Percentiles rank a stretch among this genome's conserved stretches.
These are phyloP conservation scores for Globisporangium lucens DNA, from an alignment of 352 stramenopile genomes.

Conservation along the genomic window DNA sequence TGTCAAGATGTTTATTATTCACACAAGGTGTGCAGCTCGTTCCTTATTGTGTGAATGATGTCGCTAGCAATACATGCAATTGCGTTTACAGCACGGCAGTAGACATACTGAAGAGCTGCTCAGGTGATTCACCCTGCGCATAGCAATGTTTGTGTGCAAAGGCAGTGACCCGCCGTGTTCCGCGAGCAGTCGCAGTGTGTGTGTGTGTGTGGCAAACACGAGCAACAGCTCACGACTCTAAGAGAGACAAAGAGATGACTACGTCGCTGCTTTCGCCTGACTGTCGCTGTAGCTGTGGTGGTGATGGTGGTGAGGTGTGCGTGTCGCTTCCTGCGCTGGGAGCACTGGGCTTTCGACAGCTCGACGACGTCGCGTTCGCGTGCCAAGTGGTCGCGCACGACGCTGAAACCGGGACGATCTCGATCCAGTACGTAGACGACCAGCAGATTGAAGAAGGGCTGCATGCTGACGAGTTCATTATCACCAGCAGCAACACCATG, in stretches of 20 bases:
- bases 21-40: too few relatives aligned
- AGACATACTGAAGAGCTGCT: background rate
- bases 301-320: too few relatives aligned
- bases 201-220: background rate
- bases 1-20: too few relatives aligned
- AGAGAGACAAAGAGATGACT: background rate
- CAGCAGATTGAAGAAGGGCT: constrained; percentile 21
- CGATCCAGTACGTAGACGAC: constrained; percentile 32
- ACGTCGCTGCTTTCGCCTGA: background rate
- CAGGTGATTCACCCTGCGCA: background rate
- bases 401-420: constrained; percentile 7
- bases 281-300: background rate
- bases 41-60: too few relatives aligned
- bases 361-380: constrained; percentile 30
- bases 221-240: background rate
- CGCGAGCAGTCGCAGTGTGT: background rate
- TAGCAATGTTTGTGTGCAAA: background rate
- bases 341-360: constrained; percentile 17
- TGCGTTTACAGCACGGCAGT: background rate
- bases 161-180: background rate
- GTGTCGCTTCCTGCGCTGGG: constrained; percentile 12
- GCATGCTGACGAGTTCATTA: constrained; percentile 25
- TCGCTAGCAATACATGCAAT: too few relatives aligned
- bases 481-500: background rate
- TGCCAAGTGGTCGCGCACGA: constrained; percentile 25